phyloP scores from a whole-genome alignment of 306 rosid species.

The Medicago arabica region DNA sequence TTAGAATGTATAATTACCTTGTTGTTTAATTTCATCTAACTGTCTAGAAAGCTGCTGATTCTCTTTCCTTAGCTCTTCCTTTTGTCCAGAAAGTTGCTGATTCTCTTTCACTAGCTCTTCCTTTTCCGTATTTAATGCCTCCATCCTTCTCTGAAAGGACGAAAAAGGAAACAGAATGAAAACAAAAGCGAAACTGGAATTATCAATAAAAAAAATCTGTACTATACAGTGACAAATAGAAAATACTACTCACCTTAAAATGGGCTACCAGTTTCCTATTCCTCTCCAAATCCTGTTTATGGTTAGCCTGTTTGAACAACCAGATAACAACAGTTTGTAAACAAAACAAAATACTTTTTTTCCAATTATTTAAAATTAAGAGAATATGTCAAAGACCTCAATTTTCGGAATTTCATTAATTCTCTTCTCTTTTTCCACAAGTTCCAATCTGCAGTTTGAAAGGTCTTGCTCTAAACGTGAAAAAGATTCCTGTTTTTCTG shows the following conservation, averaged over 20 bases:
- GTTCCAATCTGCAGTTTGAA: conserved; percentile 65
- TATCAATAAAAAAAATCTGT: neutral
- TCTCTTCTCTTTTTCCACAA: conserved; percentile 72
- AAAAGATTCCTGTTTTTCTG: conserved; percentile 61
- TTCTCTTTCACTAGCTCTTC: conserved; percentile 72
- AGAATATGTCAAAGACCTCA: conserved; percentile 60
- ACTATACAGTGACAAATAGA: conserved; percentile 3
- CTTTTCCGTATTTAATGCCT: conserved; percentile 64
- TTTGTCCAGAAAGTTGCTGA: conserved; percentile 62
- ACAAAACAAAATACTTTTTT: neutral
- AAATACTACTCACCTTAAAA: conserved; percentile 59
- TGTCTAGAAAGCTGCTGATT: conserved; percentile 38
- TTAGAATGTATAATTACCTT: conserved; percentile 55
- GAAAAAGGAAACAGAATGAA: conserved; percentile 9
- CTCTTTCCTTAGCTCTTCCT: too few species aligned
- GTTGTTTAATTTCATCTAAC: conserved; percentile 85
- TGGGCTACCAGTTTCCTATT: conserved; percentile 56
- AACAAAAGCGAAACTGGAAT: conserved; percentile 1
- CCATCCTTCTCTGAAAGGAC: conserved; percentile 62
- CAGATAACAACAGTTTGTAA: conserved; percentile 23
- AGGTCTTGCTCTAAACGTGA: conserved; percentile 71
- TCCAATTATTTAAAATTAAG: conserved; percentile 3
- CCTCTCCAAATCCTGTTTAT: conserved; percentile 70
- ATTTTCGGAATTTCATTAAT: conserved; percentile 57
- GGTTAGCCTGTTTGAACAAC: conserved; percentile 61